Conservation (phyloP, 2,329 filamentous ascomycete genomes). For the Aspergillus ochraceus region DNA sequence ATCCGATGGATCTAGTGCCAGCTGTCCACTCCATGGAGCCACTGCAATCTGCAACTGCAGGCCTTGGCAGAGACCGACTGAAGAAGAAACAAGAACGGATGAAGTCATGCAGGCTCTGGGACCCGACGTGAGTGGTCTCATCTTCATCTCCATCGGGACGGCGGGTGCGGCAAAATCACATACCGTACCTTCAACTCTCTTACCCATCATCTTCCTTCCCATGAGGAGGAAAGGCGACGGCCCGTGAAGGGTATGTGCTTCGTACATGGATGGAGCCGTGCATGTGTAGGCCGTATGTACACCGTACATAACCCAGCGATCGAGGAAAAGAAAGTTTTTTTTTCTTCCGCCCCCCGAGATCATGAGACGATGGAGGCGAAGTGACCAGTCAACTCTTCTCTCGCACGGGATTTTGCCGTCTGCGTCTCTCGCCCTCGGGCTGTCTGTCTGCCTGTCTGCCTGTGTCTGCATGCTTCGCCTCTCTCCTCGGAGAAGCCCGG, state of each 20-base stretch:
- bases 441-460: background rate
- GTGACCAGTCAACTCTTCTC: background rate
- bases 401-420: background rate
- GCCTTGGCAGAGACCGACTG: background rate
- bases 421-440: too few relatives aligned
- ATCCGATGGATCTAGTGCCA: background rate
- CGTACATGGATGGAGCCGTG: background rate
- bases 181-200: background rate
- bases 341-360: background rate
- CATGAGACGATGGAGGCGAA: background rate
- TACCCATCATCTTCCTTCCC: background rate
- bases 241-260: slow-evolving; percentile 10
- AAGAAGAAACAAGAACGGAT: background rate
- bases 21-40: background rate
- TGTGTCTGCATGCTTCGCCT: background rate
- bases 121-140: background rate
- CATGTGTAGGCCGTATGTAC: background rate
- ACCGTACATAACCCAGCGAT: background rate
- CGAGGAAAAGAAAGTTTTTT: background rate
- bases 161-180: background rate
- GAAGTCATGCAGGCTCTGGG: background rate
- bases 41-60: background rate
- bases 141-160: background rate
- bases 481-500: background rate
- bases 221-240: background rate